phyloP scores from a whole-genome alignment of 2,329 filamentous ascomycete genomes.

The Fusarium goolgardi region DNA sequence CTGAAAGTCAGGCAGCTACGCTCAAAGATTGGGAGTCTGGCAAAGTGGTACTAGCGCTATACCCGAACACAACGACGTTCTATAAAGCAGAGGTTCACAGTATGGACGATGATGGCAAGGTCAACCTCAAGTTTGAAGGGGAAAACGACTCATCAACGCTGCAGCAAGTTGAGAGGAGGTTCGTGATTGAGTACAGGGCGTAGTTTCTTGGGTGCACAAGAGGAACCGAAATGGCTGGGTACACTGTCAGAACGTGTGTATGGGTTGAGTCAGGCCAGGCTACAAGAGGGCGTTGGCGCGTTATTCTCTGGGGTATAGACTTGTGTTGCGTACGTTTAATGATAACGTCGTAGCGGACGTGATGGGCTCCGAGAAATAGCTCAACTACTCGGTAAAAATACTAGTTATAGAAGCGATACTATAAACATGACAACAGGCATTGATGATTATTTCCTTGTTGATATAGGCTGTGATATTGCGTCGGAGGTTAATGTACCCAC shows the following conservation, averaged over 20 bases:
- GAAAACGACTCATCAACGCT: slow-evolving; percentile 79
- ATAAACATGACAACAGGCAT: slow-evolving; percentile 12
- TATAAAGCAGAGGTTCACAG: slow-evolving; percentile 86
- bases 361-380: background rate
- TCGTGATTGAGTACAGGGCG: slow-evolving; percentile 77
- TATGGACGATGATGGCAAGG: slow-evolving; percentile 66
- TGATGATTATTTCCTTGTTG: slow-evolving; percentile 21
- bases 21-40: slow-evolving; percentile 72
- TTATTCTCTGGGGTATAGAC: slow-evolving; percentile 13
- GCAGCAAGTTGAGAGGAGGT: slow-evolving; percentile 79
- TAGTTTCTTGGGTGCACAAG: slow-evolving; percentile 20
- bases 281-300: background rate
- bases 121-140: slow-evolving; percentile 80
- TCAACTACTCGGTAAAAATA: background rate
- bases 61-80: slow-evolving; percentile 86
- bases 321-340: slow-evolving; percentile 15
- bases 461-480: slow-evolving; percentile 9
- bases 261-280: no score
- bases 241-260: background rate
- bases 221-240: background rate
- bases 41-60: slow-evolving; percentile 80
- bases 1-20: slow-evolving; percentile 59
- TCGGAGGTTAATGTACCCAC: slow-evolving; percentile 22
- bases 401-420: background rate
- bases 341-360: slow-evolving; percentile 12